phyloP scores from a whole-genome alignment of 2,329 filamentous ascomycete species.

The Curvularia sp. region DNA sequence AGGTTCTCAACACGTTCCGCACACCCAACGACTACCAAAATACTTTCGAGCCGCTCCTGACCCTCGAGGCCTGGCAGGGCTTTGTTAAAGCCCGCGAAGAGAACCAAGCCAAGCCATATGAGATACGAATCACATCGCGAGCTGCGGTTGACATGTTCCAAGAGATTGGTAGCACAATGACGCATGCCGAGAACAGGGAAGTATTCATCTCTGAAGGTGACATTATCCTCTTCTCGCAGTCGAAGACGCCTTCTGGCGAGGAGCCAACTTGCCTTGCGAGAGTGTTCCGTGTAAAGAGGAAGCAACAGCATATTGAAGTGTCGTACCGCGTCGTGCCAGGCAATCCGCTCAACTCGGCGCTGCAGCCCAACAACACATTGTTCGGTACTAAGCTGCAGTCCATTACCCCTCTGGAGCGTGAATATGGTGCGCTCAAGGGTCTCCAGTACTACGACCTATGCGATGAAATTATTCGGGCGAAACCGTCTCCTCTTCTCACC shows the following conservation, averaged over 20 bases:
- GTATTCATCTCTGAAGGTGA: slow-evolving; percentile 81
- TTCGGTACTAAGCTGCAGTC: slow-evolving; percentile 86
- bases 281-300: slow-evolving; percentile 79
- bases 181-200: slow-evolving; percentile 72
- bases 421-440: slow-evolving; percentile 89
- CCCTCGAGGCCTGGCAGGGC: slow-evolving; percentile 94
- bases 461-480: slow-evolving; percentile 86
- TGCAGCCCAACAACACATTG: slow-evolving; percentile 74
- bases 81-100: slow-evolving; percentile 92
- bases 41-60: slow-evolving; percentile 88
- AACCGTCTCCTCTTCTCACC: slow-evolving; percentile 84
- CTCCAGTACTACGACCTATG: slow-evolving; percentile 95
- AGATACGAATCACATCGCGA: slow-evolving; percentile 85
- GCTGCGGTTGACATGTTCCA: slow-evolving; percentile 92
- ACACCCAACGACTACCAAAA: slow-evolving; percentile 81
- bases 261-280: slow-evolving; percentile 85
- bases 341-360: slow-evolving; percentile 66
- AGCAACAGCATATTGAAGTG: slow-evolving; percentile 81
- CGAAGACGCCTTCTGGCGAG: slow-evolving; percentile 70
- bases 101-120: slow-evolving; percentile 78
- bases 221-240: slow-evolving; percentile 82
- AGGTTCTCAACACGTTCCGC: slow-evolving; percentile 78
- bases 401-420: slow-evolving; percentile 91
- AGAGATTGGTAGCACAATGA: slow-evolving; percentile 86
- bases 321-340: slow-evolving; percentile 80